Evolutionary conservation across 805 yeast genomes (phyloP), one percentile per base, ranked within the genome.

Genomic region (Helenozyma baotianmanensis): DNA sequence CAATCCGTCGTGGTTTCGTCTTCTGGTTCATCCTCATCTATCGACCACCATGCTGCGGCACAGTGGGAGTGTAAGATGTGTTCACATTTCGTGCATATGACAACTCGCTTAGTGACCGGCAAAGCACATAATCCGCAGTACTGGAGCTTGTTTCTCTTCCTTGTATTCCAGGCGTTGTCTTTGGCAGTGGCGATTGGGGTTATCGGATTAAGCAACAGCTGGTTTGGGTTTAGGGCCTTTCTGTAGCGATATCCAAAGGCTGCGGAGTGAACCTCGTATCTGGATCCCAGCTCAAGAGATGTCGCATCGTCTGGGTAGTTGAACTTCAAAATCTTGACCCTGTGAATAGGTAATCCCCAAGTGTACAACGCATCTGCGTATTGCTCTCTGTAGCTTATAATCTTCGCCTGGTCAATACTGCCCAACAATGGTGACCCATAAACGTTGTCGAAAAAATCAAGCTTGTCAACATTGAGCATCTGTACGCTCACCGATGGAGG

Each of bases 311-410:
- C 39, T 3, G 72, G 56, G 38, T 70, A 72, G 47, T 81, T 82
- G 62, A 76, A 74, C 57, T 89, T 87, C 35, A 86, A 54, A 9
- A 89, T 73, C 48, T 89, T 89, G 18, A 85, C 77, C 26, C 96
- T 60, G 42, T 80, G 76, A n/a, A 83, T 71, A 0, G 88, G 83
- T 13, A 88, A 64, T 0, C 92, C 94, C 97, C 97, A 90, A 21
- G 72, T 57, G 48, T 74, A 84, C 10, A 89, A 62, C 51, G 89
- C 69, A 13, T 80, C 74, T 0, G 96, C 88, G 54, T 90, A 89
- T 44, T 79, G 81, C 14, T 72, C 68, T 24, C 96, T 56, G 51
- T 76, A 73, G 35, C 48, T 30, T 25, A 51, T 54, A 27, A 74
- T 55, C 29, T 63, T 64, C 2, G 51, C 50, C 7, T 47, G 47